These are phyloP conservation scores for Furcasterigmium sp. DNA, from an alignment of 2,329 filamentous ascomycete species.

Conservation along the genomic window DNA sequence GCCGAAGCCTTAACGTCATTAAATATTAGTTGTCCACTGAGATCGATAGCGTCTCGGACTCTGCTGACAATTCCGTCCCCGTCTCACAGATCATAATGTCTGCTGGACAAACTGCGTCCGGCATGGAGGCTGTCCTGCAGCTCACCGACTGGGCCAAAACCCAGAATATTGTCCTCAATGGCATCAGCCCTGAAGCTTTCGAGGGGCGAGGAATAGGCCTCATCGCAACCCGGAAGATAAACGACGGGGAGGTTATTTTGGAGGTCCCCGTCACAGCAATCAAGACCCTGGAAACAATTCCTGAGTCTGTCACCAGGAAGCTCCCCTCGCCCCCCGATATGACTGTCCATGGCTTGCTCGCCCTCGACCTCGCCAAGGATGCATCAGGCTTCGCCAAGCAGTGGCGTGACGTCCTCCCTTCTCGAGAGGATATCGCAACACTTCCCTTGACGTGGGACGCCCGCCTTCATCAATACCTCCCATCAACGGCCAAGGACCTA, in stretches of 20 bases:
- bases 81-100: no score
- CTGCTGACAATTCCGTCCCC: no score
- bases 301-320: conserved; percentile 42
- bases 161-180: conserved; percentile 62
- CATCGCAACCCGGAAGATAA: conserved; percentile 60
- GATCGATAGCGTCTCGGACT: no score
- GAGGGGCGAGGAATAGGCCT: conserved; percentile 74
- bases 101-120: neutral
- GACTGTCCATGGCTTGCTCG: conserved; percentile 66
- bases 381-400: conserved; percentile 37
- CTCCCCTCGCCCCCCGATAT: conserved; percentile 42
- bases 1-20: no score
- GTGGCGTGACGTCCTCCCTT: conserved; percentile 68
- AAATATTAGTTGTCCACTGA: no score
- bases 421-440: conserved; percentile 47
- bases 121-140: conserved; percentile 24
- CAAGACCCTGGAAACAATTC: conserved; percentile 57
- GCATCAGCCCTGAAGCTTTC: conserved; percentile 61
- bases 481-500: conserved; percentile 34
- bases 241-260: conserved; percentile 53
- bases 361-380: conserved; percentile 60
- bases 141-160: conserved; percentile 65
- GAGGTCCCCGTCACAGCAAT: conserved; percentile 60
- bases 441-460: conserved; percentile 45
- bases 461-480: conserved; percentile 40